Base-by-base conservation (phyloP, 129 eudicot genomes). In the Ambrosia trifida region DNA sequence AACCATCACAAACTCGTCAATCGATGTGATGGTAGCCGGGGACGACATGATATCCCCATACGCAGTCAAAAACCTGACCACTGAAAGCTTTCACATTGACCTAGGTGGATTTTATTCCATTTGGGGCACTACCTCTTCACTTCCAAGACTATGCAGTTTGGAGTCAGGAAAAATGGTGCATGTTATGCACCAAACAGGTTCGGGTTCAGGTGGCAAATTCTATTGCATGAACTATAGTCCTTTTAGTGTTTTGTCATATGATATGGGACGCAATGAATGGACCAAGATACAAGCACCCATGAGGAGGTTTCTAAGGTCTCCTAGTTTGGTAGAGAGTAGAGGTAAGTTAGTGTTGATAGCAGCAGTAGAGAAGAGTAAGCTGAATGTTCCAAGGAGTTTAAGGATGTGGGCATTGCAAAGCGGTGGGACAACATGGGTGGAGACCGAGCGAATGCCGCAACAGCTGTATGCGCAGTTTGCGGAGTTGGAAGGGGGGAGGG, bases 191-290 rank as follows among this genome's bases (percentile, higher is more conserved):
- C 50, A 53, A 7, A 16, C 11, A 4, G 35, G 64, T 7, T 13
- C 49, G 32, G 2, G 7, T 7, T 13, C 49, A 57, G 3, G 11
- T 18, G 86, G 85, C 3, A 67, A 77, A 46, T 93, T 87, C 66
- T 93, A 85, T 84, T 93, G 98, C 92, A 93, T 93, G 98, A 89
- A 89, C 53, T 89, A 85, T 51, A 89, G 96, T 66, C 98, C 98
- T 7, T 93, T 83, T 36, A 89, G 98, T 47, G 95, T 93, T 5
- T 69, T 93, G 14, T 30, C 76, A 7, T 93, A 89, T 11, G 96
- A 93, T 24, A 64, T 82, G 8, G 57, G 64, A 0, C 14, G 80
- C 3, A 89, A 85, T 69, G 70, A 57, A 1, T 93, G 96, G 96
- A 69, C 72, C 75, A 93, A 93, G 76, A 83, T 93, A 11, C 96